Evolutionary conservation across 768 basidiomycete species (phyloP).

Genomic region (Boletus huronensis): DNA sequence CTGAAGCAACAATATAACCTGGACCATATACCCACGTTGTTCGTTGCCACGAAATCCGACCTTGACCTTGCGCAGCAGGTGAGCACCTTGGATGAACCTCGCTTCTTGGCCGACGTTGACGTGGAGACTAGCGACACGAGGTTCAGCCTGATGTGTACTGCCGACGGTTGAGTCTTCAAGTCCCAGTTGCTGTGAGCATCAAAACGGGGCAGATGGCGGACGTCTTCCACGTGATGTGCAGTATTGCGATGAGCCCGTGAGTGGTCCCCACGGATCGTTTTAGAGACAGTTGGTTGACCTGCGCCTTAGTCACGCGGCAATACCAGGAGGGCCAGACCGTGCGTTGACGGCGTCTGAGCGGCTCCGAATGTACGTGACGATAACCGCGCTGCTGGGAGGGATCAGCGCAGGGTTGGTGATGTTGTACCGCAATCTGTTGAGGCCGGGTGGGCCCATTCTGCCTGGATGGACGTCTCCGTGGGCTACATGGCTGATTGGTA

Average conservation of each 20-base stretch:
- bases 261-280: conserved; percentile 31
- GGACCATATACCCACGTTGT: conserved; percentile 91
- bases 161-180: conserved; percentile 80
- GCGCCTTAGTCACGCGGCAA: conserved; percentile 49
- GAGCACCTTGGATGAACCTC: conserved; percentile 14
- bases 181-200: conserved; percentile 92
- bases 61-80: conserved; percentile 95
- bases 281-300: conserved; percentile 9
- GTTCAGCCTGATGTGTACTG: conserved; percentile 99
- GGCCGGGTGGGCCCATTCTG: conserved; percentile 54
- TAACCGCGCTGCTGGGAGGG: conserved; percentile 73
- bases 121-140: conserved; percentile 73
- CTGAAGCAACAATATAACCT: conserved; percentile 92
- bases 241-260: conserved; percentile 84
- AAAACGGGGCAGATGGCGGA: conserved; percentile 82
- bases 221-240: conserved; percentile 82
- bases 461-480: conserved; percentile 57
- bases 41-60: conserved; percentile 99
- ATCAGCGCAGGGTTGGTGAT: conserved; percentile 69
- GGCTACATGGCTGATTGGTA: conserved; percentile 64
- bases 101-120: conserved; percentile 1
- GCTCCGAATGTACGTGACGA: conserved; percentile 66
- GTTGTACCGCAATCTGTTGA: conserved; percentile 63
- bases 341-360: conserved; percentile 66
- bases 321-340: conserved; percentile 83